Conservation (phyloP, 2,329 filamentous ascomycete species). For the Aspergillus ochraceus region DNA sequence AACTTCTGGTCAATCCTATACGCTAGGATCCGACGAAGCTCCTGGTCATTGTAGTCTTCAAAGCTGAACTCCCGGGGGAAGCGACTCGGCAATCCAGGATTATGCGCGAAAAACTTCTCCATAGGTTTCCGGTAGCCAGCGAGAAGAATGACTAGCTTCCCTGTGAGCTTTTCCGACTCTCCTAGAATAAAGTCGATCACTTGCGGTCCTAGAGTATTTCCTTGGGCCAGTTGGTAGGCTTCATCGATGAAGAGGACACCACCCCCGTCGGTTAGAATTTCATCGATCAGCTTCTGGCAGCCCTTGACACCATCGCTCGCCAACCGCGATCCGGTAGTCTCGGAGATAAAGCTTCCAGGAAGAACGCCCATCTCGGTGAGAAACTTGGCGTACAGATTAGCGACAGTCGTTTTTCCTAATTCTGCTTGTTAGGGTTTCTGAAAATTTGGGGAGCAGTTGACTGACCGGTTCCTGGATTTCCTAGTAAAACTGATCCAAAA, state of each 20-base stretch:
- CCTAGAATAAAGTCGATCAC: constrained; percentile 71
- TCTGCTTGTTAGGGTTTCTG: too few species aligned
- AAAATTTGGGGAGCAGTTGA: too few species aligned
- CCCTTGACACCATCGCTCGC: constrained; percentile 62
- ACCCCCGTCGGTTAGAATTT: constrained; percentile 59
- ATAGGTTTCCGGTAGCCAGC: constrained; percentile 74
- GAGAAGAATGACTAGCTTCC: constrained; percentile 70
- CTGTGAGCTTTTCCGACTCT: constrained; percentile 70
- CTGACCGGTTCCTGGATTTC: constrained; percentile 70
- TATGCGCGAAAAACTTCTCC: constrained; percentile 74
- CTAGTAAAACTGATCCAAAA: constrained; percentile 63
- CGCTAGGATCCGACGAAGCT: constrained; percentile 63
- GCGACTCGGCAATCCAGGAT: constrained; percentile 68
- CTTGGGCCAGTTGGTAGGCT: constrained; percentile 69
- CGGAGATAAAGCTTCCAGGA: constrained; percentile 60
- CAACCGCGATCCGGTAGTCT: constrained; percentile 68
- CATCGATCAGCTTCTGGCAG: constrained; percentile 58
- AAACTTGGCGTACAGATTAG: constrained; percentile 67
- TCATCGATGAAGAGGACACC: constrained; percentile 78
- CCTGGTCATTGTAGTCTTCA: constrained; percentile 65
- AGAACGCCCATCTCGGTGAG: constrained; percentile 63
- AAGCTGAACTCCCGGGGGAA: constrained; percentile 68
- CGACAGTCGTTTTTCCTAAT: constrained; percentile 68
- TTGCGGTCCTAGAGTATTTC: constrained; percentile 56
- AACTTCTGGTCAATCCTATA: constrained; percentile 58